A percentile compares a stretch with the other conserved stretches of the same genome.
These are phyloP conservation scores for Paxillus involutus DNA, from an alignment of 768 basidiomycete species.

Conservation along the genomic window DNA sequence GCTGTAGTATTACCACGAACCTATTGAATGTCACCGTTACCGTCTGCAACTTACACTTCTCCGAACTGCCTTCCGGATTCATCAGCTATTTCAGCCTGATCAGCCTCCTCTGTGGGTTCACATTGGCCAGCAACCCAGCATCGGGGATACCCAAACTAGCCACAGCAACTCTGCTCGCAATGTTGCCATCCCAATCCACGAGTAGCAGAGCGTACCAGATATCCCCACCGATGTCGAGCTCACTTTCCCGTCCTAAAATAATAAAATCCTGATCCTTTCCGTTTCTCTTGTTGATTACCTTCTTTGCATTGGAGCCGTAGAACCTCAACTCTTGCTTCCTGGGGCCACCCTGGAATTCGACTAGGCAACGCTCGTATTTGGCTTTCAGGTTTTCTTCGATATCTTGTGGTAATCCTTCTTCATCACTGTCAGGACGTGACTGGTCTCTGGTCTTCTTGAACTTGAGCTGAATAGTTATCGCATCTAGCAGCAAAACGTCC, in stretches of 20 bases:
- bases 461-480: background rate
- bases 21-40: too few species aligned
- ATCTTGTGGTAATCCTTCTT: background rate
- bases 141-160: background rate
- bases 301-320: background rate
- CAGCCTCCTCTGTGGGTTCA: too few species aligned
- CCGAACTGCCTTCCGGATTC: too few species aligned
- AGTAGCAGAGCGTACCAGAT: background rate
- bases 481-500: background rate
- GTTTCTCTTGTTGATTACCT: background rate
- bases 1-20: too few species aligned
- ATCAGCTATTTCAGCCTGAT: too few species aligned
- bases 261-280: background rate
- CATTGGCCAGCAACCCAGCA: background rate
- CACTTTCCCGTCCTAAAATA: background rate
- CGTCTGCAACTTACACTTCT: too few species aligned
- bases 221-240: background rate
- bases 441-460: background rate
- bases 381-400: background rate
- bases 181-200: background rate
- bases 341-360: background rate
- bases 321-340: background rate
- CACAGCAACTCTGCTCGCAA: background rate
- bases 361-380: background rate
- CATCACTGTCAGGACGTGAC: background rate